A percentile compares a stretch with the other conserved stretches of the same genome.
These are phyloP conservation scores for Porogramme epimiltina DNA, from an alignment of 1,284 basidiomycete species.

Conservation along the genomic window DNA sequence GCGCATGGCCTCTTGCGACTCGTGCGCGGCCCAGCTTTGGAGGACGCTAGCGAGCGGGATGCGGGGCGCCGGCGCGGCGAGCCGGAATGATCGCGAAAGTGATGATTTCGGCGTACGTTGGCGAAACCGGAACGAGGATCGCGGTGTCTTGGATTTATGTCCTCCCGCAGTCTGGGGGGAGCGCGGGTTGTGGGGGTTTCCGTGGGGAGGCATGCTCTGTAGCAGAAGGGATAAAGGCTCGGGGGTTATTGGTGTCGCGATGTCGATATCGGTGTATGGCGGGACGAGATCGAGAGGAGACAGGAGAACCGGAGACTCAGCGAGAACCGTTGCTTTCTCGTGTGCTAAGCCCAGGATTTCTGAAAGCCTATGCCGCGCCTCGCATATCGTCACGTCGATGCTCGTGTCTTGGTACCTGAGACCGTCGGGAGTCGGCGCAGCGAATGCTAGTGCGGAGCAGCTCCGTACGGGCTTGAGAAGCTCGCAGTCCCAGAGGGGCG, in stretches of 20 bases:
- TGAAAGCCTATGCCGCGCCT: conserved; percentile 15
- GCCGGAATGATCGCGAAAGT: conserved; percentile 9
- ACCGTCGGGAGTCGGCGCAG: conserved; percentile 9
- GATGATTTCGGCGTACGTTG: conserved; percentile 9
- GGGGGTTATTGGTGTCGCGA: too few relatives aligned
- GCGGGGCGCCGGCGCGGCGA: conserved; percentile 18
- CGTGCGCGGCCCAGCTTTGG: conserved; percentile 14
- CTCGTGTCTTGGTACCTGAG: neutral
- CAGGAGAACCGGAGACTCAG: too few relatives aligned
- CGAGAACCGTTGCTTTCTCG: too few relatives aligned
- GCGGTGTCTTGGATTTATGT: too few relatives aligned
- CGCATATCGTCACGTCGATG: conserved; percentile 12
- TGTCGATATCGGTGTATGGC: too few relatives aligned
- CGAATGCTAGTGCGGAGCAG: neutral
- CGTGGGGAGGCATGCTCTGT: conserved; percentile 7
- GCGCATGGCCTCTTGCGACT: neutral
- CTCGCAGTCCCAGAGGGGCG: conserved; percentile 12
- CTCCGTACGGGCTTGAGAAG: conserved; percentile 4
- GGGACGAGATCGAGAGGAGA: too few relatives aligned
- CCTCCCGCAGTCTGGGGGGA: too few relatives aligned
- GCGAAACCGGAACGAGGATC: conserved; percentile 8
- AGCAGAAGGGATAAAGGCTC: conserved; percentile 5
- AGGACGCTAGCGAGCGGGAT: conserved; percentile 15
- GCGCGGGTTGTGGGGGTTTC: too few relatives aligned
- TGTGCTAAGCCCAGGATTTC: conserved; percentile 11